Conservation (phyloP, 139 green algal species). For the Asterochloris sp. region DNA sequence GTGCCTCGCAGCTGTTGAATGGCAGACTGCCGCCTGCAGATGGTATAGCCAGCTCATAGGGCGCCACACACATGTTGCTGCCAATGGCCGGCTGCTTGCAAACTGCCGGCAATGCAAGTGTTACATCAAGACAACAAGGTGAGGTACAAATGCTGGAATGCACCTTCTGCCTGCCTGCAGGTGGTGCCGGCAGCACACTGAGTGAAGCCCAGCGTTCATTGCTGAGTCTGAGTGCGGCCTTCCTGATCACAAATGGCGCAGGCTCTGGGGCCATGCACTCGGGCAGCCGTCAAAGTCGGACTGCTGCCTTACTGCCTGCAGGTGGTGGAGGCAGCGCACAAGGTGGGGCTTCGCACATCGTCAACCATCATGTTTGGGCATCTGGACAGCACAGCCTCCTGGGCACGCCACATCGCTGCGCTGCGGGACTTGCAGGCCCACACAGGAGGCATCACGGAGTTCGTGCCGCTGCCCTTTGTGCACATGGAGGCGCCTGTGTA, state of each 20-base stretch:
- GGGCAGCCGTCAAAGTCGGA: neutral
- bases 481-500: constrained; percentile 89
- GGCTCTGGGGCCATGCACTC: neutral
- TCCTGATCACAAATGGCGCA: neutral
- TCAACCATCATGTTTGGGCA: constrained; percentile 92
- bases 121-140: too few relatives aligned
- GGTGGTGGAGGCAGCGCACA: constrained; percentile 69
- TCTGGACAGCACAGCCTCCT: constrained; percentile 52
- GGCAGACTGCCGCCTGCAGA: too few relatives aligned
- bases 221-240: neutral
- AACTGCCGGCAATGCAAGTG: too few relatives aligned
- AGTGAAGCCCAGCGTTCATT: too few relatives aligned
- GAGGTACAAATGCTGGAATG: too few relatives aligned
- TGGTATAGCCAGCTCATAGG: too few relatives aligned
- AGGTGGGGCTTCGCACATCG: constrained; percentile 73
- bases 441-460: constrained; percentile 73
- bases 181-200: too few relatives aligned
- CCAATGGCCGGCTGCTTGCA: too few relatives aligned
- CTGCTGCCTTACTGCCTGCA: constrained; percentile 7
- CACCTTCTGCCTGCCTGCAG: too few relatives aligned
- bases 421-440: constrained; percentile 55
- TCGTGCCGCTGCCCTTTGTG: constrained; percentile 93
- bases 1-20: too few relatives aligned
- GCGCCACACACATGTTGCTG: too few relatives aligned
- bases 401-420: constrained; percentile 67